These are phyloP conservation scores for Lolium multiflorum DNA, from an alignment of 176 grass and related monocot genomes.

Conservation along the genomic window DNA sequence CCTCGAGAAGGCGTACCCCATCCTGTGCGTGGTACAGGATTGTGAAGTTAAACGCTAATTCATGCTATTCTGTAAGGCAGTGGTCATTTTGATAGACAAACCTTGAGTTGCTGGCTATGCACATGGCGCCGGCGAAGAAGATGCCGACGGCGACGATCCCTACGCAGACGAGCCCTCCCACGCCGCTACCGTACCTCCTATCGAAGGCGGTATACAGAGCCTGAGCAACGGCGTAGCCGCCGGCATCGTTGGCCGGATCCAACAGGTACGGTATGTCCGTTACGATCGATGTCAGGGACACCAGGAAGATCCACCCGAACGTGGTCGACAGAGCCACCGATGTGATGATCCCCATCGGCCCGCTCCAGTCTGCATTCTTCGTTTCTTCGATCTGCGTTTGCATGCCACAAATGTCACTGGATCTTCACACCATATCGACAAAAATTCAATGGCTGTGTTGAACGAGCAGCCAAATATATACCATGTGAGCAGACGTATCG, in stretches of 20 bases:
- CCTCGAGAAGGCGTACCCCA: slow-evolving; percentile 75
- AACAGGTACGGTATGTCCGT: slow-evolving; percentile 67
- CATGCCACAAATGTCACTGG: no score
- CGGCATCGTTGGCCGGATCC: slow-evolving; percentile 58
- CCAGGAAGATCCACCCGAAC: slow-evolving; percentile 61
- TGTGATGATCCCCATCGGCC: slow-evolving; percentile 64
- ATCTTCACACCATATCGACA: background rate
- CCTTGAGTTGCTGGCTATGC: slow-evolving; percentile 57
- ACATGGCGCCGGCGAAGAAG: slow-evolving; percentile 58
- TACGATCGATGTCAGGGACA: slow-evolving; percentile 58
- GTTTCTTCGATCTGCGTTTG: slow-evolving; percentile 66
- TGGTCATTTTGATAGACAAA: no score
- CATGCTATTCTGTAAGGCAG: no score
- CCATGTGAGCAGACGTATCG: slow-evolving; percentile 76
- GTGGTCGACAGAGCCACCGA: slow-evolving; percentile 56
- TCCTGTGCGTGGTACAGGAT: background rate
- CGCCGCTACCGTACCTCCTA: slow-evolving; percentile 57
- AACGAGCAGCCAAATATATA: background rate
- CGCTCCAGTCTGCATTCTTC: slow-evolving; percentile 71
- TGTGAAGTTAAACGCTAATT: no score
- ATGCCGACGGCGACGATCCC: slow-evolving; percentile 55
- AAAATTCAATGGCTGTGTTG: background rate
- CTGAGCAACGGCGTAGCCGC: slow-evolving; percentile 76
- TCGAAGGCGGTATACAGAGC: slow-evolving; percentile 55
- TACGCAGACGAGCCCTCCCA: slow-evolving; percentile 60